These are phyloP conservation scores for Acanthamoeba culbertsoni DNA, from an alignment of 208 protist genomes.

Conservation along the genomic window DNA sequence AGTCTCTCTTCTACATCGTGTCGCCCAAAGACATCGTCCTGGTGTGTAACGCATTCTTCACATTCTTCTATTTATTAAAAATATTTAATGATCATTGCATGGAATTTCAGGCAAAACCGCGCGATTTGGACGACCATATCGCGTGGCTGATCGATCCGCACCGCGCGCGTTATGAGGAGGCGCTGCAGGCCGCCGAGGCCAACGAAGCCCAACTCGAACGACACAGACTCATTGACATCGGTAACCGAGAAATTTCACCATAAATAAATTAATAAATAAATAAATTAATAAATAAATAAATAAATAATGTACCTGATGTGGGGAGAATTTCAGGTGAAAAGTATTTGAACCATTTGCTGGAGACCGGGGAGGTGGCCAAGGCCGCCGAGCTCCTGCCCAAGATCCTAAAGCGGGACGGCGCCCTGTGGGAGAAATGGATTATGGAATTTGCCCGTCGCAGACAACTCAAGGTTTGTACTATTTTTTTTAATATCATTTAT, in stretches of 20 bases:
- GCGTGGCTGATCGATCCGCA: conserved; percentile 69
- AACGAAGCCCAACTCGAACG: conserved; percentile 38
- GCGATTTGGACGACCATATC: conserved; percentile 85
- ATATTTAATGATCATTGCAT: too few relatives aligned
- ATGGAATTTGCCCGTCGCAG: conserved; percentile 69
- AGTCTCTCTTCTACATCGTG: conserved; percentile 82
- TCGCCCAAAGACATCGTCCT: conserved; percentile 86
- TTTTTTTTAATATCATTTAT: conserved; percentile 6
- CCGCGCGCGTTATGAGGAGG: conserved; percentile 70
- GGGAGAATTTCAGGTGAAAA: conserved; percentile 7
- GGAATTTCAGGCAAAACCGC: conserved; percentile 69
- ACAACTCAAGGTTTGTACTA: conserved; percentile 63
- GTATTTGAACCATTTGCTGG: conserved; percentile 70
- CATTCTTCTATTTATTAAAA: not conserved
- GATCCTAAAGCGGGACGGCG: conserved; percentile 64
- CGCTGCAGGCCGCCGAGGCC: conserved; percentile 64
- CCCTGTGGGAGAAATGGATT: conserved; percentile 84
- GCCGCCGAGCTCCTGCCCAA: conserved; percentile 77
- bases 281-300: too few relatives aligned
- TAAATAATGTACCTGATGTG: not conserved
- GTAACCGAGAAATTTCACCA: too few relatives aligned
- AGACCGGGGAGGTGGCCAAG: conserved; percentile 62
- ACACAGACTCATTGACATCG: conserved; percentile 67
- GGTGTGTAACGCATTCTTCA: not conserved
- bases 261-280: too few relatives aligned